Evolutionary conservation across 345 rosid genomes (phyloP), one percentile per base, ranked within the genome.

Genomic region (Eucalyptus marginata): DNA sequence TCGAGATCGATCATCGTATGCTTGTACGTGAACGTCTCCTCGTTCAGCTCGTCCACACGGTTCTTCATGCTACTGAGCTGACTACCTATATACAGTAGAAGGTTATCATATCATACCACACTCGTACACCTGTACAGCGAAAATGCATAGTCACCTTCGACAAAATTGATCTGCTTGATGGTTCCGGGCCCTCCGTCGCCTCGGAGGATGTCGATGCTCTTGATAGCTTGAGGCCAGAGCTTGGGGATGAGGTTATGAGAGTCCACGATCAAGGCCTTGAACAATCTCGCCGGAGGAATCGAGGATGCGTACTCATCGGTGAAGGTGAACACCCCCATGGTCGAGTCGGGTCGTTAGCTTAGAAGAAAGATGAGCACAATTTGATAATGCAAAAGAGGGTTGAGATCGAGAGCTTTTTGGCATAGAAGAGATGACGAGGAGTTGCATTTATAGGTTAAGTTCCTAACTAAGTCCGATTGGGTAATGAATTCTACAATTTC

Each of bases 111-210:
- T 3, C 56, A 50, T 6, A 7, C 7, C 62, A 18, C 25, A n/a
- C 25, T 17, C 7, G 87, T 18, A 46, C 24, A 51, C 27, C 18
- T 15, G 51, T n/a, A 66, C 1, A 17, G 66, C 1, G 22, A 27
- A 49, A 44, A 8, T 11, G 14, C 10, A 15, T 13, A 31, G 9
- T 83, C 18, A 80, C 93, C 95, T 91, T 93, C 90, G 47, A 46
- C 90, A 58, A 93, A 91, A 89, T 89, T 93, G 89, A 92, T 88
- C 25, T 91, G 86, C 91, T 87, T 92, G 87, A 92, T 81, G 89
- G 91, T 93, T 47, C 93, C 91, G 22, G 91, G 88, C 46, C 93
- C 94, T 66, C 95, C 93, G 71, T 92, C 91, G 10, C 94, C 95
- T 76, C 90, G 59, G 58, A 90, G 50, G 46, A 88, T 89, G 29